phyloP scores from a whole-genome alignment of 208 protist genomes.

The Leptomonas seymouri region DNA sequence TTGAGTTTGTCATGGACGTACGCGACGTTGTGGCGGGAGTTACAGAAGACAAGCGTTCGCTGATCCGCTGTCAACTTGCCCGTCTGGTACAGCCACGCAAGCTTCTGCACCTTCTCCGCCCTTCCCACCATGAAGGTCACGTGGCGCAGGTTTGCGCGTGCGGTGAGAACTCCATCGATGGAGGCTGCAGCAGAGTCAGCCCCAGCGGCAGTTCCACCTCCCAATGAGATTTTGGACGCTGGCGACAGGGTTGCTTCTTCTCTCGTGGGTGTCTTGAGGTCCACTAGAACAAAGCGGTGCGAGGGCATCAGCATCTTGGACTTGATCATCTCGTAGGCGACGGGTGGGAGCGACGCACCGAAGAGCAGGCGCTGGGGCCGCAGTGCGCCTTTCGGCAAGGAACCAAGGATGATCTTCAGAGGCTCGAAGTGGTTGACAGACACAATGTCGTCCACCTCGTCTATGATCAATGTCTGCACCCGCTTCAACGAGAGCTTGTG shows the following conservation, averaged over 20 bases:
- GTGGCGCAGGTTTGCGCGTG: constrained; percentile 39
- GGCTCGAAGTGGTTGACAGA: constrained; percentile 87
- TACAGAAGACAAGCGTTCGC: constrained; percentile 87
- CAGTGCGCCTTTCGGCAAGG: constrained; percentile 61
- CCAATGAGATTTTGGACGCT: neutral
- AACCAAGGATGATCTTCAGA: constrained; percentile 78
- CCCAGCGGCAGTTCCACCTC: neutral
- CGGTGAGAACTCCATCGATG: constrained; percentile 21
- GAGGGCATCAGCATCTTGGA: constrained; percentile 74
- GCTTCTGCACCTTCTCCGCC: constrained; percentile 73
- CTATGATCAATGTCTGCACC: constrained; percentile 72
- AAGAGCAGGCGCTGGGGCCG: constrained; percentile 78
- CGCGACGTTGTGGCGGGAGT: constrained; percentile 83
- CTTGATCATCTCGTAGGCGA: constrained; percentile 78
- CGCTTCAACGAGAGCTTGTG: constrained; percentile 62
- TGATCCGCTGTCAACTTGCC: constrained; percentile 66
- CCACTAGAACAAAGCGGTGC: constrained; percentile 82
- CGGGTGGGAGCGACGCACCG: constrained; percentile 69
- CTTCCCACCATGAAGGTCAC: constrained; percentile 71
- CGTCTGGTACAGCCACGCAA: constrained; percentile 71
- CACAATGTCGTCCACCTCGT: constrained; percentile 85
- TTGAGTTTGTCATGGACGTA: constrained; percentile 70
- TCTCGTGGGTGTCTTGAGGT: constrained; percentile 31
- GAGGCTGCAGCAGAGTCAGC: neutral
- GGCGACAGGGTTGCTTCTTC: neutral